Conservation (phyloP, 2,329 filamentous ascomycete genomes). For the Trichoderma sp. region DNA sequence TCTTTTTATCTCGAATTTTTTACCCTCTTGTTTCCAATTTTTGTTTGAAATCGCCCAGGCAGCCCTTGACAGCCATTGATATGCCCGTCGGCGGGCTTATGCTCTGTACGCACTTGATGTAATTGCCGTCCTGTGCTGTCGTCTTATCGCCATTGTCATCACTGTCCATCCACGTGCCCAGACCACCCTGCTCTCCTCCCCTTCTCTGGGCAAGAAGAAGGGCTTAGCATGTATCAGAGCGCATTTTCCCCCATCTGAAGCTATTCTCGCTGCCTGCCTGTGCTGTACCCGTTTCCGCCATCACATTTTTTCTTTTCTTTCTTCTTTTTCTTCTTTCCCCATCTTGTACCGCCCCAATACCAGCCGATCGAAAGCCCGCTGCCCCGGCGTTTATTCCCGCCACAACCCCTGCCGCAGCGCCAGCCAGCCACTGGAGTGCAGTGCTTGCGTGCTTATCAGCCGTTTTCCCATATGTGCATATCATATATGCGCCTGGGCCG, state of each 20-base stretch:
- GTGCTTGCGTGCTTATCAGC: constrained; percentile 13
- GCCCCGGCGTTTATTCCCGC: not conserved
- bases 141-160: constrained; percentile 10
- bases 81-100: not conserved
- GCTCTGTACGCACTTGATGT: not conserved
- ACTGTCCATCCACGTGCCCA: constrained; percentile 13
- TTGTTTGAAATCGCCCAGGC: not conserved
- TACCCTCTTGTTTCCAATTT: not conserved
- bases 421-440: not conserved
- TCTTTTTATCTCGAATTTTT: not conserved
- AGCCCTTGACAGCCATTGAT: not conserved
- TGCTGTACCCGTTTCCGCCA: not conserved
- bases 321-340: not conserved
- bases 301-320: not conserved
- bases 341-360: not conserved
- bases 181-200: not conserved
- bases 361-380: not conserved
- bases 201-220: not conserved
- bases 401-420: not conserved
- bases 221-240: not conserved
- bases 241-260: not conserved
- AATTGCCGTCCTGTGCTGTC: not conserved
- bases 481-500: constrained; percentile 14
- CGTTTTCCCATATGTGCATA: not conserved
- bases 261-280: not conserved